Percentiles rank a stretch among this genome's conserved stretches.
Conservation (phyloP, 768 basidiomycete species). For the Dentipellis fragilis region DNA sequence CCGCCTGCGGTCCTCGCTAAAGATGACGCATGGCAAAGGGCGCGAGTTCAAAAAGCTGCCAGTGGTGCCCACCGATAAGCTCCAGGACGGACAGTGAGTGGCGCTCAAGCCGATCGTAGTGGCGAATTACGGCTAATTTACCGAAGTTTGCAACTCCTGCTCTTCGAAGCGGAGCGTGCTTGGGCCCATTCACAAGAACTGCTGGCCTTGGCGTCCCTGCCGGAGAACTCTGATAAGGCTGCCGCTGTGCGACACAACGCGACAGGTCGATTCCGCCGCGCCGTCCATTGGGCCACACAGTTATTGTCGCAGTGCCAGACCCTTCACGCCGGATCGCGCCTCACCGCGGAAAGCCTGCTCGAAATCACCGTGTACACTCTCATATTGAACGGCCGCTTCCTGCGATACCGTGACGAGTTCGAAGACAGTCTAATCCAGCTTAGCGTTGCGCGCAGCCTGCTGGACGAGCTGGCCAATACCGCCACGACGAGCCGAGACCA, state of each 20-base stretch:
- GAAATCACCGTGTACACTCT: conserved; percentile 75
- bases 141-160: conserved; percentile 65
- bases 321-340: conserved; percentile 40
- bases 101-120: not conserved
- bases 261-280: conserved; percentile 72
- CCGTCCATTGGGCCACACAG: conserved; percentile 70
- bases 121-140: conserved; percentile 6
- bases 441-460: conserved; percentile 62
- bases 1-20: conserved; percentile 73
- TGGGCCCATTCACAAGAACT: conserved; percentile 88
- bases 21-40: conserved; percentile 81
- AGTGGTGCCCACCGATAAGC: conserved; percentile 49
- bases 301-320: conserved; percentile 65
- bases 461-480: conserved; percentile 53
- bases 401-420: conserved; percentile 67
- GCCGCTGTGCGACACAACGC: conserved; percentile 59
- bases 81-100: conserved; percentile 80
- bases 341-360: conserved; percentile 49
- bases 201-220: conserved; percentile 36
- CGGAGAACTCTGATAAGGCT: conserved; percentile 25
- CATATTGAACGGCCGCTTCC: conserved; percentile 73
- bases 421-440: conserved; percentile 69
- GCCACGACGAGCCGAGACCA: conserved; percentile 76
- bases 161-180: conserved; percentile 88
- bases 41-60: conserved; percentile 84